Evolutionary conservation across 2,329 filamentous ascomycete species (phyloP).

Genomic region (Aspergillus aculeatus): DNA sequence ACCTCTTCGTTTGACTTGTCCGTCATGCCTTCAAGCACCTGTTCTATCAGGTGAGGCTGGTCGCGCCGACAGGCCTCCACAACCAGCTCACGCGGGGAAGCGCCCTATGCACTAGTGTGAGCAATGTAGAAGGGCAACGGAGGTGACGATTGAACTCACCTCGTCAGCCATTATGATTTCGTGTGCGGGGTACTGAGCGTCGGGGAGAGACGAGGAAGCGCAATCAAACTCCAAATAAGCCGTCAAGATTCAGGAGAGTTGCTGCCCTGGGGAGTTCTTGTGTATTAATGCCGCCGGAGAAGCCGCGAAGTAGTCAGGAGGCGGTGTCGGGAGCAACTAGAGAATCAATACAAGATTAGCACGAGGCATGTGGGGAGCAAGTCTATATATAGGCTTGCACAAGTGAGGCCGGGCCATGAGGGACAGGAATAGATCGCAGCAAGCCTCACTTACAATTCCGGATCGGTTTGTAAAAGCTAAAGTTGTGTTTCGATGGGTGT

Average conservation of each 20-base stretch:
- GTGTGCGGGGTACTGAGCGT: not conserved
- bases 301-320: constrained; percentile 6
- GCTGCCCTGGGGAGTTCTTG: not conserved
- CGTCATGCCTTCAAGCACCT: constrained; percentile 65
- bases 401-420: not conserved
- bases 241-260: not conserved
- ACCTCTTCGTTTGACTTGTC: constrained; percentile 61
- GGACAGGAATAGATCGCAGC: not conserved
- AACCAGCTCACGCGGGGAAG: constrained; percentile 78
- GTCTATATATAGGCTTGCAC: not conserved
- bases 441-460: not conserved
- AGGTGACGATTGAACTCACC: constrained; percentile 28
- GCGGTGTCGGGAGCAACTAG: constrained; percentile 26
- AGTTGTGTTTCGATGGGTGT: not conserved
- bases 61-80: constrained; percentile 92
- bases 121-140: not conserved
- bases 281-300: not conserved
- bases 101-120: constrained; percentile 60
- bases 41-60: constrained; percentile 79
- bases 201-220: not conserved
- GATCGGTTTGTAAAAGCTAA: not conserved
- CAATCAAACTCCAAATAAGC: not conserved
- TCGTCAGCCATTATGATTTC: constrained; percentile 43
- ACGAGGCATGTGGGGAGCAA: not conserved
- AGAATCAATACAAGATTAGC: not conserved